Percentiles rank a stretch among this genome's conserved stretches.
phyloP scores from a whole-genome alignment of 2,329 filamentous ascomycete genomes.

The Penicillium sp. region DNA sequence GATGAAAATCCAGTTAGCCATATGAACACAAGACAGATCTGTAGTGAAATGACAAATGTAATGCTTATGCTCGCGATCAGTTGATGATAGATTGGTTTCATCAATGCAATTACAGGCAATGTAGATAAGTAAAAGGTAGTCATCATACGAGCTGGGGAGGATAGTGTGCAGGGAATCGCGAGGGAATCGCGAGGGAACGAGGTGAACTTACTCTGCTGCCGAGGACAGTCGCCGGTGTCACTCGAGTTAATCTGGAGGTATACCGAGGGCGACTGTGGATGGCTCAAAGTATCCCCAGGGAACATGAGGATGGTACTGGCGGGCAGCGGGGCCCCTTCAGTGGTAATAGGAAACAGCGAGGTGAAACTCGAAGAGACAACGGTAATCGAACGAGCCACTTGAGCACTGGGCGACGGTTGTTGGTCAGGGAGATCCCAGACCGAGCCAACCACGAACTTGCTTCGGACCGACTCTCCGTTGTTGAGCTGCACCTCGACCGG shows the following conservation, averaged over 20 bases:
- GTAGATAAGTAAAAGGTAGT: slow-evolving; percentile 90
- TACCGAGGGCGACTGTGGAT: slow-evolving; percentile 51
- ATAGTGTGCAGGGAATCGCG: slow-evolving; percentile 7
- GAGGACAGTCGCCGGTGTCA: slow-evolving; percentile 89
- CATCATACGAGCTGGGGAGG: slow-evolving; percentile 72
- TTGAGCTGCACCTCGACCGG: slow-evolving; percentile 38
- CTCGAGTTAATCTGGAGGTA: slow-evolving; percentile 77
- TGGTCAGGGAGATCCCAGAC: slow-evolving; percentile 41
- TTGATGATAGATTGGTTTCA: slow-evolving; percentile 80
- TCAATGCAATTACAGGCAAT: slow-evolving; percentile 97
- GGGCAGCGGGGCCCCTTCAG: slow-evolving; percentile 76
- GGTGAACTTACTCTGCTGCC: slow-evolving; percentile 79
- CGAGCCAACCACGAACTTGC: slow-evolving; percentile 43
- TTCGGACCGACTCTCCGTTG: slow-evolving; percentile 42
- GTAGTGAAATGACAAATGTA: slow-evolving; percentile 19
- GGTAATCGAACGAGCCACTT: slow-evolving; percentile 65
- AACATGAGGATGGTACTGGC: slow-evolving; percentile 63
- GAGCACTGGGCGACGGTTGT: slow-evolving; percentile 28
- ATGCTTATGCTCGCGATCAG: slow-evolving; percentile 65
- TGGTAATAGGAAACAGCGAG: slow-evolving; percentile 68
- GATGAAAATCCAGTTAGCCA: slow-evolving; percentile 41
- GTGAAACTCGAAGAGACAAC: slow-evolving; percentile 70
- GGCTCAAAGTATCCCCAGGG: slow-evolving; percentile 35
- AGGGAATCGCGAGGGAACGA: slow-evolving; percentile 19
- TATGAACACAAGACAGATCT: slow-evolving; percentile 23